Percentiles rank a stretch among this genome's conserved stretches.
Conservation (phyloP, 192 early-diverging fungal genomes). For the Coemansia sp. region DNA sequence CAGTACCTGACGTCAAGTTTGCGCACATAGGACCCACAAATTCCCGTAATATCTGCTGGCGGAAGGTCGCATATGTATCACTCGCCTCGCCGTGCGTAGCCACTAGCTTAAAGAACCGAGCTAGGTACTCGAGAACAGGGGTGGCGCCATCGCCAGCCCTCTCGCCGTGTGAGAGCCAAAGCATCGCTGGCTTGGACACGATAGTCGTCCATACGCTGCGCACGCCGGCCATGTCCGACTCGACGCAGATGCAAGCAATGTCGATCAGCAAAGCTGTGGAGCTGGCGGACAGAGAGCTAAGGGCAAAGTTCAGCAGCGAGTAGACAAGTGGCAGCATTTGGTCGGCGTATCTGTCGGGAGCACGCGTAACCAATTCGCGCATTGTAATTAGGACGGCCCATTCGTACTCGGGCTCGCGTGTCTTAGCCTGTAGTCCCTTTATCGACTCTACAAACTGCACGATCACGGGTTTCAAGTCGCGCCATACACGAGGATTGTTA, state of each 20-base stretch:
- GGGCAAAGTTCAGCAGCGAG: constrained; percentile 25
- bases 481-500: constrained; percentile 36
- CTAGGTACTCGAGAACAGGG: constrained; percentile 11
- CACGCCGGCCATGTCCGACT: constrained; percentile 20
- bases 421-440: neutral
- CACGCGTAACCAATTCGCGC: constrained; percentile 23
- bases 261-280: constrained; percentile 25
- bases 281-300: constrained; percentile 4
- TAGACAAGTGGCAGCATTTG: constrained; percentile 29
- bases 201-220: constrained; percentile 34
- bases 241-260: constrained; percentile 18
- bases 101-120: constrained; percentile 17
- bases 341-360: constrained; percentile 29
- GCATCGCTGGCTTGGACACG: constrained; percentile 10
- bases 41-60: constrained; percentile 11
- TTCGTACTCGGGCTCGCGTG: constrained; percentile 24
- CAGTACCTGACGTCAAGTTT: neutral
- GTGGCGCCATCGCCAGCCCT: neutral
- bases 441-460: constrained; percentile 26
- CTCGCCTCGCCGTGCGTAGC: constrained; percentile 24
- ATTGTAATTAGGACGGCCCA: constrained; percentile 31
- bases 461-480: constrained; percentile 23
- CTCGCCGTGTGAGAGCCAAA: constrained; percentile 11
- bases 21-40: constrained; percentile 5
- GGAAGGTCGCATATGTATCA: constrained; percentile 24